Evolutionary conservation across 2,329 filamentous ascomycete genomes (phyloP).

Genomic region (Parascedosporium putredinis): DNA sequence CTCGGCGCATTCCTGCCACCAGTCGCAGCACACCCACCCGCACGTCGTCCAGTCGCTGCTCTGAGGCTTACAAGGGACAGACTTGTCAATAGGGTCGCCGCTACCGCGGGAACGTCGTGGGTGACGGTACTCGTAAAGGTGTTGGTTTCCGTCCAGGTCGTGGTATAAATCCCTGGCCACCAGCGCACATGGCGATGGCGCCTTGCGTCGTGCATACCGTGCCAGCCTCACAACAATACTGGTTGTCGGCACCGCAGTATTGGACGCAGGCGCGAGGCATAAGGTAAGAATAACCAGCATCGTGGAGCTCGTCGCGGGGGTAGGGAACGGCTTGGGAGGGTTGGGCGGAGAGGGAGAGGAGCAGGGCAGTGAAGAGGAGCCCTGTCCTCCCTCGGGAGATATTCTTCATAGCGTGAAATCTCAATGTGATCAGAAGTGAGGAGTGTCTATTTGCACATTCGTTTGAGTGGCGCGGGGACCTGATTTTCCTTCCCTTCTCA

Average conservation of each 20-base stretch:
- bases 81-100: constrained; percentile 34
- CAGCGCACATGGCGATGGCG: constrained; percentile 39
- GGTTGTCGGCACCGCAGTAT: constrained; percentile 44
- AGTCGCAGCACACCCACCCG: constrained; percentile 60
- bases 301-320: constrained; percentile 38
- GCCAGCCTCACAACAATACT: constrained; percentile 42
- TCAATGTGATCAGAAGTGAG: no score
- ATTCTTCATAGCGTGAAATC: no score
- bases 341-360: constrained; percentile 23
- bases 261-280: constrained; percentile 37
- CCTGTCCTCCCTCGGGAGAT: not conserved
- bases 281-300: constrained; percentile 38
- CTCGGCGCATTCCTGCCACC: constrained; percentile 55
- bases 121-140: constrained; percentile 51
- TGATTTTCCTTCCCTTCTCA: no score
- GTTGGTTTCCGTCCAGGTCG: constrained; percentile 50
- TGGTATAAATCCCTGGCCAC: constrained; percentile 32
- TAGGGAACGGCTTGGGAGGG: constrained; percentile 32
- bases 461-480: no score
- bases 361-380: constrained; percentile 19
- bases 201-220: constrained; percentile 41
- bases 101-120: constrained; percentile 32
- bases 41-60: constrained; percentile 50
- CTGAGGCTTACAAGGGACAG: constrained; percentile 43
- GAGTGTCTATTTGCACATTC: no score